A percentile compares a stretch with the other conserved stretches of the same genome.
Conservation (phyloP, 345 rosid genomes). For the Brassica cretica region DNA sequence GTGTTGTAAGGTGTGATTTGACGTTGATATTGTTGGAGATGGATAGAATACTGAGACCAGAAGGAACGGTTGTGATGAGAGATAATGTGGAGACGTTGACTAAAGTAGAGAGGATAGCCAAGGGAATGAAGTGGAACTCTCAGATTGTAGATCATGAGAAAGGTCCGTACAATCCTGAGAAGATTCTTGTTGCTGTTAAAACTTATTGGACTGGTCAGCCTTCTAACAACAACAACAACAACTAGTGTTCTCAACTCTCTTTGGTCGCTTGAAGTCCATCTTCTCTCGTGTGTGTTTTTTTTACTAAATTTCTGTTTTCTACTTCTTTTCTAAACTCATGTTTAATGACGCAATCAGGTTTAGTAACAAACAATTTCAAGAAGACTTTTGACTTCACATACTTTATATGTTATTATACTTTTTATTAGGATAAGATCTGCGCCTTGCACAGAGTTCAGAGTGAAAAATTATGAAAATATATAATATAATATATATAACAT, state of each 20-base stretch:
- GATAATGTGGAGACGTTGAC: constrained; percentile 81
- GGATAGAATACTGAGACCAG: constrained; percentile 92
- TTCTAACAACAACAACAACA: constrained; percentile 35
- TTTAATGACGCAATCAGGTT: constrained; percentile 24
- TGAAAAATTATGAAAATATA: no score
- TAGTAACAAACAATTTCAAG: constrained; percentile 12
- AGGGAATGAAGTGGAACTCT: constrained; percentile 89
- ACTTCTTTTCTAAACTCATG: neutral
- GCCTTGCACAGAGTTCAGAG: no score
- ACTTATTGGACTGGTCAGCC: constrained; percentile 83
- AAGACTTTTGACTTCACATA: neutral
- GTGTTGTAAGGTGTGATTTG: constrained; percentile 66
- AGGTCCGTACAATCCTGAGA: constrained; percentile 94
- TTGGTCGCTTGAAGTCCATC: neutral
- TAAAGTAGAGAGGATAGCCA: constrained; percentile 65
- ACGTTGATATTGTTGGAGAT: constrained; percentile 86
- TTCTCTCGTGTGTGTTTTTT: neutral
- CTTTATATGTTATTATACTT: no score
- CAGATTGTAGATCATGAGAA: constrained; percentile 86
- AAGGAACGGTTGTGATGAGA: constrained; percentile 90
- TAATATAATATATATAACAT: no score
- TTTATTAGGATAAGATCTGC: no score
- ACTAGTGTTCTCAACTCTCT: constrained; percentile 24
- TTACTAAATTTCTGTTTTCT: neutral
- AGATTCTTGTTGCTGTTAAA: constrained; percentile 82